Base-by-base conservation (phyloP, 257 asterid species). In the Avicennia marina region DNA sequence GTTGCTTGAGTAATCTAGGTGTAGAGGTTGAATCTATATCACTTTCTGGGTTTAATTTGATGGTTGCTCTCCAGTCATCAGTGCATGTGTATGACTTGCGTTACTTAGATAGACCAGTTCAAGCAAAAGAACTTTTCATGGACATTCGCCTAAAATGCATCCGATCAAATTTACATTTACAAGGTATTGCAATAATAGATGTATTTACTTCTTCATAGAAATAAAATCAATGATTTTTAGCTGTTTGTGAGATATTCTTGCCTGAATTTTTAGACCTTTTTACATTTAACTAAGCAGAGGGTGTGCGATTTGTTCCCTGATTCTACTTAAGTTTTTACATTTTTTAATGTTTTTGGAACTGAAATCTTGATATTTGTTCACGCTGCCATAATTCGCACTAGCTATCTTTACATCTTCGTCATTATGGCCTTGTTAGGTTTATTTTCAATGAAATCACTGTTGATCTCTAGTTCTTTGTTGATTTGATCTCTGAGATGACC, bases 41-140 rank as follows among this genome's bases (percentile, higher is more conserved):
- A 32, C 78, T 89, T 31, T 73, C 80, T 31, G 94, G 83, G 15
- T 75, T 70, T 52, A 74, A 43, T 62, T 78, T 93, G 83, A 74
- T 74, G 76, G 78, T 82, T 67, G 89, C 95, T 64, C 72, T 72
- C 63, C 79, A 74, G 60, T 74, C 97, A 43, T 70, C 83, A 2
- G 87, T 93, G 58, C 63, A 47, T 58, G 50, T 75, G 38, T 75
- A 81, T 68, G 98, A 93, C 75, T 25, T 93, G 75, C 95, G 98
- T 26, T 58, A 56, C 74, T 65, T 75, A 54, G 50, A 53, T 61
- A 54, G 56, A 20, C 51, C 72, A 32, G 77, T 69, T 66, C 75
- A 69, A 65, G 63, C 70, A 1, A 73, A 72, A 68, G 87, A 82
- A 54, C 64, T 64, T 62, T 47, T 19, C 57, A 56, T 54, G 76